Evolutionary conservation across 306 rosid genomes (phyloP).

Genomic region (Ammopiptanthus mongolicus): DNA sequence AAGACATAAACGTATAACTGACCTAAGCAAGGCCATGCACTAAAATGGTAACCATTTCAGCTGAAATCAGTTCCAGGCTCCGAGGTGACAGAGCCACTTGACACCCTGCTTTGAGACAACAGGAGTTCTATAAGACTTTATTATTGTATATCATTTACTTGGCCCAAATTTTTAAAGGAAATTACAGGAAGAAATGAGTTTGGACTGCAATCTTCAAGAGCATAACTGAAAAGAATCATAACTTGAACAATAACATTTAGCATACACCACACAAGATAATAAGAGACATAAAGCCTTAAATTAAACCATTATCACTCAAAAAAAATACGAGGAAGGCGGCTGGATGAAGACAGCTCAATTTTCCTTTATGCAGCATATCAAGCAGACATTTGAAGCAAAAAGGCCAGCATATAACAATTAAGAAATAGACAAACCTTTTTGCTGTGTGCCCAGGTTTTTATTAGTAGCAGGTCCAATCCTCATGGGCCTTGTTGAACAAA

Average conservation of each 20-base stretch:
- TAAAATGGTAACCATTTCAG: conserved; percentile 91
- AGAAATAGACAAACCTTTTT: conserved; percentile 50
- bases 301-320: not conserved
- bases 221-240: conserved; percentile 36
- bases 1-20: conserved; percentile 72
- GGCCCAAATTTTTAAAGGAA: conserved; percentile 59
- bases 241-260: conserved; percentile 15
- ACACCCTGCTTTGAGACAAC: conserved; percentile 98
- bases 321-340: not conserved
- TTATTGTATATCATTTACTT: conserved; percentile 38
- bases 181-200: conserved; percentile 53
- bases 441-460: conserved; percentile 68
- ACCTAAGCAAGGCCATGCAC: conserved; percentile 88
- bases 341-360: not conserved
- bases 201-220: conserved; percentile 52
- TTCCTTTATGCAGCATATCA: not conserved
- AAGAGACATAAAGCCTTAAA: too few relatives aligned
- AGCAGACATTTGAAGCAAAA: not conserved
- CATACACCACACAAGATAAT: conserved; percentile 18
- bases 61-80: conserved; percentile 96
- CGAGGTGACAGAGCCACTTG: conserved; percentile 93
- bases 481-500: conserved; percentile 89
- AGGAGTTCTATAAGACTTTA: conserved; percentile 74
- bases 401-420: not conserved
- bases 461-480: conserved; percentile 91